Base-by-base conservation (phyloP, 2,329 filamentous ascomycete genomes). In the Lecanicillium sp. region DNA sequence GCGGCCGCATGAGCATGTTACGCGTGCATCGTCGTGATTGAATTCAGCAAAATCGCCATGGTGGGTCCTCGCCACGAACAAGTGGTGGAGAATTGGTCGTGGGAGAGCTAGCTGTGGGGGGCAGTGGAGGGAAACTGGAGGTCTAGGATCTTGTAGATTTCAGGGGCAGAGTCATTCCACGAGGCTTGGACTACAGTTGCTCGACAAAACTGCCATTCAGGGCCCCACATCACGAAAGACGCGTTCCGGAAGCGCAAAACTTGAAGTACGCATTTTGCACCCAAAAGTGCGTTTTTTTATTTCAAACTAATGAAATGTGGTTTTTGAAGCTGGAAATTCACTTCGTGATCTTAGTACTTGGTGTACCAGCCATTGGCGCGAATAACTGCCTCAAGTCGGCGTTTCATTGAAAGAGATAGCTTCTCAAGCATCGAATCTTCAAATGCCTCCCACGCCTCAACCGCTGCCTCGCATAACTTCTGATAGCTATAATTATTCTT, bases 381-480 rank as follows among this genome's bases (percentile, higher is more conserved):
- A 13, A 30, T 16, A 35, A 42, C 27, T 16, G 31, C 32, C n/a
- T 8, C 9, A 31, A 38, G 5, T 8, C 32, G 25, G 16, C 16
- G n/a, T 9, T 25, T 27, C 27, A 42, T 38, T 15, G 27, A 42
- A 35, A 38, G 17, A n/a, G 35, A 14, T 3, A 42, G 31, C 14
- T 39, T 38, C 22, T 42, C 18, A 22, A 42, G 38, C n/a, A 42
- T 16, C 16, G 18, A 15, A 35, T 42, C 27, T 38, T 39, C 31
- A 38, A 37, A 22, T 14, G 28, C 15, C 22, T 42, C 40, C 35
- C 30, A 42, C 14, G 22, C 35, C 18, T 42, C 16, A 35, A 42
- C 27, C 9, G 31, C 35, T 35, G 20, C 35, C n/a, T 36, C 18
- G 18, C 27, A 42, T 9, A 42, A 33, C 40, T 14, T 35, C 13